Base-by-base conservation (phyloP, 495 filamentous ascomycete genomes). In the Daldinia childiae region DNA sequence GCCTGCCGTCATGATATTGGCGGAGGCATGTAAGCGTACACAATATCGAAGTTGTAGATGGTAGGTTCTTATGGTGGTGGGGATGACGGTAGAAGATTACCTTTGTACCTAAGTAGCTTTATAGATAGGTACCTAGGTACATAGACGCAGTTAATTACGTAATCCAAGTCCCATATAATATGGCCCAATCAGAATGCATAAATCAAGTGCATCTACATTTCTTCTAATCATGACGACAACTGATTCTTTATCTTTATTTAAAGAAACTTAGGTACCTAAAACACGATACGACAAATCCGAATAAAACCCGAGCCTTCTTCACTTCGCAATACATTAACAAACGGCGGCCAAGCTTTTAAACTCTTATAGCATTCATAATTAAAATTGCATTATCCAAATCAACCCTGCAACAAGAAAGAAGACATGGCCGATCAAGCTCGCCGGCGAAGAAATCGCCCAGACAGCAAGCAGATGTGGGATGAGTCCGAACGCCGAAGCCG, bases 391-490 rank as follows among this genome's bases (percentile, higher is more conserved):
- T 9, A 1, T 48, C 2, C 3, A 48, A 24, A 48, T 48, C 43
- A 38, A 39, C 38, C 14, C 38, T 11, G 27, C 29, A 4, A 26
- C 38, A 26, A 72, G n/a, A 15, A 57, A 5, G 11, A 7, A 41
- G 69, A 4, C 30, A 77, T 77, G 75, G 73, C 73, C 15, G 75
- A 77, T 45, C 64, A 75, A 66, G 34, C 72, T 62, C 73, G 73
- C 36, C 73, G 75, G 39, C 52, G 67, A 36, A 65, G 76, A 43
- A 76, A 80, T 12, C 81, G 81, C 43, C 78, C 79, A 51, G 81
- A 84, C 52, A 82, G 79, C 69, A 81, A 78, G 56, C 75, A 79
- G 51, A 80, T 82, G 77, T 81, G 82, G 81, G 82, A 82, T 24
- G 81, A 82, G 52, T 71, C 77, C 26, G 80, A 82, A 15, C 75